Evolutionary conservation across 164 flowering plant species (phyloP).

Genomic region (Vitis rupestris): DNA sequence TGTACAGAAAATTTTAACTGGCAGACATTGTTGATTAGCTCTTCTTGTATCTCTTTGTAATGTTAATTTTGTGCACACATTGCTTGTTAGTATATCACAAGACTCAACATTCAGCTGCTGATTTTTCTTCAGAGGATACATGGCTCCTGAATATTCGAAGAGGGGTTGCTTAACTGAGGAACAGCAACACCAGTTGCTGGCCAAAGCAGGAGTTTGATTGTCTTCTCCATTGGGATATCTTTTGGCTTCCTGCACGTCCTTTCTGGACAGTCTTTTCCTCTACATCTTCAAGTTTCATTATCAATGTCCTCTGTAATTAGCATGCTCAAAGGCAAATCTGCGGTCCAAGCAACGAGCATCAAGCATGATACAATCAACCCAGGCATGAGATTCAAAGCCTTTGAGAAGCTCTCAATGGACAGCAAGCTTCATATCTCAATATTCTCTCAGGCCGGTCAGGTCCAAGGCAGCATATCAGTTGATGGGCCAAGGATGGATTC

Average conservation of each 20-base stretch:
- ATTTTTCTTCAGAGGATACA: constrained; percentile 62
- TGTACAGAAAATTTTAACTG: too few relatives aligned
- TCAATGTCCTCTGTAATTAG: constrained; percentile 23
- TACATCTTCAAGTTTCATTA: constrained; percentile 4
- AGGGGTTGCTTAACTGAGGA: constrained; percentile 76
- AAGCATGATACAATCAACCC: constrained; percentile 19
- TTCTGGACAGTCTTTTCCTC: constrained; percentile 29
- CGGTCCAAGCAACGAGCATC: constrained; percentile 45
- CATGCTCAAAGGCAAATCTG: constrained; percentile 70
- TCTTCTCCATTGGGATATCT: constrained; percentile 81
- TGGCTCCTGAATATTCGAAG: constrained; percentile 95
- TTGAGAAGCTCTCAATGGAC: constrained; percentile 34
- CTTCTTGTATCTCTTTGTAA: too few relatives aligned
- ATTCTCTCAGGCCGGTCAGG: constrained; percentile 24
- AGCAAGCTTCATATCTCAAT: constrained; percentile 23
- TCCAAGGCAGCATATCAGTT: constrained; percentile 24
- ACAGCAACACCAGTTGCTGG: constrained; percentile 58
- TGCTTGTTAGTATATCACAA: too few relatives aligned
- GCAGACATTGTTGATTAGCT: too few relatives aligned
- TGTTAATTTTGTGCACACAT: too few relatives aligned
- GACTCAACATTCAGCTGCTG: background rate
- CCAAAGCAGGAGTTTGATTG: constrained; percentile 52
- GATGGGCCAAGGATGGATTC: constrained; percentile 53
- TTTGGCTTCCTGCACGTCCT: background rate
- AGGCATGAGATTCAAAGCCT: constrained; percentile 41